Percentiles rank a stretch among this genome's conserved stretches.
Evolutionary conservation across 192 early-diverging fungal species (phyloP).

Genomic region (Funneliformis mosseae): DNA sequence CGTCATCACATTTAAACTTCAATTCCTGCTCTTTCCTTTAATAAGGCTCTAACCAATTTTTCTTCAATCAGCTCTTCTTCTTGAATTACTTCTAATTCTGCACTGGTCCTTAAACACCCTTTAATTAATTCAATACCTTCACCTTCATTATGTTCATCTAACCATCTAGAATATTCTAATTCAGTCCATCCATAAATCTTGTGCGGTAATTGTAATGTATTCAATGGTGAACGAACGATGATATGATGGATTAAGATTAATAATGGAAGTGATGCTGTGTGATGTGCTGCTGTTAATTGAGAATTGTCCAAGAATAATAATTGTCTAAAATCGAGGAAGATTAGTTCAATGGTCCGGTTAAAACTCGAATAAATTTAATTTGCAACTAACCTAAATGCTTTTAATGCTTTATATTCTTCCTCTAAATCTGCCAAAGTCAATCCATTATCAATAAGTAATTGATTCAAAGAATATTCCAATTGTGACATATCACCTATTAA

Average conservation of each 20-base stretch:
- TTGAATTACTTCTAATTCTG: not conserved
- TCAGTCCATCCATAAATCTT: conserved; percentile 59
- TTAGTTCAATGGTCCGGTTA: not conserved
- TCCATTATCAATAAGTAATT: conserved; percentile 60
- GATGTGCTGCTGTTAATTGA: conserved; percentile 53
- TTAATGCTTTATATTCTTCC: conserved; percentile 57
- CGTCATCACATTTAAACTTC: conserved; percentile 4
- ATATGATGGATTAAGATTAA: conserved; percentile 66
- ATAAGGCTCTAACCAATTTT: not conserved
- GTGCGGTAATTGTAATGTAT: conserved; percentile 54
- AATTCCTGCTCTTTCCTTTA: conserved; percentile 20
- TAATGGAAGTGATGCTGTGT: conserved; percentile 50
- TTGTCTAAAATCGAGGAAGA: conserved; percentile 39
- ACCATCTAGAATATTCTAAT: conserved; percentile 68
- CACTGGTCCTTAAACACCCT: not conserved
- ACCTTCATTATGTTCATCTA: conserved; percentile 57
- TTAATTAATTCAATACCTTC: conserved; percentile 49
- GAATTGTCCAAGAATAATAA: conserved; percentile 65
- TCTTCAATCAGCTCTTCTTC: conserved; percentile 6
- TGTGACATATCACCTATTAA: conserved; percentile 74
- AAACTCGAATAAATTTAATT: not conserved
- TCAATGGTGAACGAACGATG: conserved; percentile 55
- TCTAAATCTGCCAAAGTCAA: conserved; percentile 64
- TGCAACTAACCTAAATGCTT: conserved; percentile 54
- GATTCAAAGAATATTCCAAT: conserved; percentile 68